Conservation (phyloP, 768 basidiomycete species). For the Brasilioporus rufonigricans region DNA sequence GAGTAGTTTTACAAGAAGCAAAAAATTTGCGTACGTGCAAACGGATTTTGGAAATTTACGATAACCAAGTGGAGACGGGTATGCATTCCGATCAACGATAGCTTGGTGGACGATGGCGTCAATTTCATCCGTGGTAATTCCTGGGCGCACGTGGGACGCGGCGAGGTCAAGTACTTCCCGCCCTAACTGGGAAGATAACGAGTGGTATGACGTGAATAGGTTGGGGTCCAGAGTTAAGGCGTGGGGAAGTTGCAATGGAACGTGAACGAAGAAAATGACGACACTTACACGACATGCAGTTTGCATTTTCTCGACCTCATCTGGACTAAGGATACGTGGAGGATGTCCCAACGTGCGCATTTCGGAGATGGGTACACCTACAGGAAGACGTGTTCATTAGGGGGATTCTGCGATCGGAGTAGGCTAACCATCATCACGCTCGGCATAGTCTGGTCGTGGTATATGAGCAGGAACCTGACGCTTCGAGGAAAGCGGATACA, state of each 20-base stretch:
- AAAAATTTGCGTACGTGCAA: constrained; percentile 71
- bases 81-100: constrained; percentile 84
- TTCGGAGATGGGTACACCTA: constrained; percentile 64
- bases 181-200: constrained; percentile 53
- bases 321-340: constrained; percentile 59
- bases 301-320: constrained; percentile 90
- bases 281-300: constrained; percentile 74
- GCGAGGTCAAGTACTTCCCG: constrained; percentile 93
- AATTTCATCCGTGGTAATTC: constrained; percentile 93
- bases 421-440: constrained; percentile 52
- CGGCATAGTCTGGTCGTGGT: constrained; percentile 82
- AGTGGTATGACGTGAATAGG: not conserved
- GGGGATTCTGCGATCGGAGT: not conserved
- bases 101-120: constrained; percentile 94
- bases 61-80: constrained; percentile 94
- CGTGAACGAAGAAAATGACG: not conserved
- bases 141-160: constrained; percentile 83
- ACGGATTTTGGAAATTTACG: constrained; percentile 91
- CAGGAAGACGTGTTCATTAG: constrained; percentile 2
- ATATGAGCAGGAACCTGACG: constrained; percentile 83
- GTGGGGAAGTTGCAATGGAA: not conserved
- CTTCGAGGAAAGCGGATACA: constrained; percentile 82
- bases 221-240: not conserved
- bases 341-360: constrained; percentile 54
- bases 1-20: not conserved